These are phyloP conservation scores for Boletus rubroflammeus DNA, from an alignment of 768 basidiomycete genomes.

Conservation along the genomic window DNA sequence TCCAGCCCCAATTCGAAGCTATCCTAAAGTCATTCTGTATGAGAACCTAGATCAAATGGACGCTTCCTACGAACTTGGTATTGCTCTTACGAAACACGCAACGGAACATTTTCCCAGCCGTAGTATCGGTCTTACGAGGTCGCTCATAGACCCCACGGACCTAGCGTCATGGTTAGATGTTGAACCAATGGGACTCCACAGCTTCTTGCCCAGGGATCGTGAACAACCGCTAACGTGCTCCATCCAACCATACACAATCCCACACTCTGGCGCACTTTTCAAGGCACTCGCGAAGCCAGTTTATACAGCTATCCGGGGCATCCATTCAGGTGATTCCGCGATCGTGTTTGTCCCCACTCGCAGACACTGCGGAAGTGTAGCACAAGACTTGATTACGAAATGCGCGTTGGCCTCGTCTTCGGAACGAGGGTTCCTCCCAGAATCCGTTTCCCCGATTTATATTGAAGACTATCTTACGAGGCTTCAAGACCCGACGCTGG, in stretches of 20 bases:
- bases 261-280: constrained; percentile 82
- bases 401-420: constrained; percentile 74
- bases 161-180: constrained; percentile 83
- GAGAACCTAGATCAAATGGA: constrained; percentile 86
- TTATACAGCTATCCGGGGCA: constrained; percentile 64
- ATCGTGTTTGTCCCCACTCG: constrained; percentile 90
- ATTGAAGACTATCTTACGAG: constrained; percentile 57
- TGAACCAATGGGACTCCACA: constrained; percentile 56
- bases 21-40: constrained; percentile 67
- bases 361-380: constrained; percentile 66
- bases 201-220: constrained; percentile 79
- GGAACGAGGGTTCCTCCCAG: constrained; percentile 62
- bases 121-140: constrained; percentile 71
- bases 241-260: constrained; percentile 77
- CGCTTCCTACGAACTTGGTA: constrained; percentile 72
- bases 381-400: constrained; percentile 83
- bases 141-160: constrained; percentile 76
- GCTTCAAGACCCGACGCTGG: constrained; percentile 59
- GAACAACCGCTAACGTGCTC: constrained; percentile 71
- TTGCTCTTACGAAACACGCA: constrained; percentile 68
- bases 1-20: constrained; percentile 24
- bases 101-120: constrained; percentile 63
- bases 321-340: constrained; percentile 44
- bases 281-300: constrained; percentile 92
- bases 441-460: constrained; percentile 44